A percentile compares a stretch with the other conserved stretches of the same genome.
These are phyloP conservation scores for Raphanus raphanistrum DNA, from an alignment of 345 rosid genomes.

Conservation along the genomic window DNA sequence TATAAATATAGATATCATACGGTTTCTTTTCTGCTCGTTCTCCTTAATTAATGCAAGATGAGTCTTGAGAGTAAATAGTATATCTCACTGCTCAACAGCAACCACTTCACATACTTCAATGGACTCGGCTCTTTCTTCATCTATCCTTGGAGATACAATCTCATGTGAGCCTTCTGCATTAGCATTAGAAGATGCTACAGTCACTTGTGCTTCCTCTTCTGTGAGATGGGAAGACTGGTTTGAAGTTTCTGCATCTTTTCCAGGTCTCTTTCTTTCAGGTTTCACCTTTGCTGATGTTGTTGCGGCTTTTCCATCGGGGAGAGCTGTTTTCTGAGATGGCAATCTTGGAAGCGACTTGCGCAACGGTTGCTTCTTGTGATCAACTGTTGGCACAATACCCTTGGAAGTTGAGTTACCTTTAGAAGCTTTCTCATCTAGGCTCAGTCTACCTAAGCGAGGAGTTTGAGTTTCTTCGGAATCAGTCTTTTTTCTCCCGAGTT, in stretches of 20 bases:
- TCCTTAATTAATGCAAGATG: conserved; percentile 27
- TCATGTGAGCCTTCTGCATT: conserved; percentile 32
- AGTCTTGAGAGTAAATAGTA: background rate
- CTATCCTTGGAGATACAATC: conserved; percentile 22
- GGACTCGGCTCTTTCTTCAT: conserved; percentile 47
- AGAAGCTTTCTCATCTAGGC: conserved; percentile 67
- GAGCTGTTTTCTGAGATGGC: conserved; percentile 74
- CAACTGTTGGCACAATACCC: conserved; percentile 47
- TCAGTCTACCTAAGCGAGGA: conserved; percentile 47
- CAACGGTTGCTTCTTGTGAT: conserved; percentile 57
- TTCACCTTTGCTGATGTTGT: conserved; percentile 36
- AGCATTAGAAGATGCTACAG: conserved; percentile 27
- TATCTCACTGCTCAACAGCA: conserved; percentile 37
- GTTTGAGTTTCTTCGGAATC: conserved; percentile 58
- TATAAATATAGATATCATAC: conserved; percentile 28
- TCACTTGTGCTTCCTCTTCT: conserved; percentile 35
- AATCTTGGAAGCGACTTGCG: conserved; percentile 86
- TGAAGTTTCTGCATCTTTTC: conserved; percentile 44
- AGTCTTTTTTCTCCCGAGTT: conserved; percentile 84
- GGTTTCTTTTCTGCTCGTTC: conserved; percentile 13
- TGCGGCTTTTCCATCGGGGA: conserved; percentile 37
- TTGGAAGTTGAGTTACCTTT: conserved; percentile 44
- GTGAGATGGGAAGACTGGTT: conserved; percentile 22
- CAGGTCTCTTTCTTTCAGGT: conserved; percentile 41
- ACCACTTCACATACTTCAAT: conserved; percentile 33